Base-by-base conservation (phyloP, 2,329 filamentous ascomycete species). In the Colletotrichum destructivum region DNA sequence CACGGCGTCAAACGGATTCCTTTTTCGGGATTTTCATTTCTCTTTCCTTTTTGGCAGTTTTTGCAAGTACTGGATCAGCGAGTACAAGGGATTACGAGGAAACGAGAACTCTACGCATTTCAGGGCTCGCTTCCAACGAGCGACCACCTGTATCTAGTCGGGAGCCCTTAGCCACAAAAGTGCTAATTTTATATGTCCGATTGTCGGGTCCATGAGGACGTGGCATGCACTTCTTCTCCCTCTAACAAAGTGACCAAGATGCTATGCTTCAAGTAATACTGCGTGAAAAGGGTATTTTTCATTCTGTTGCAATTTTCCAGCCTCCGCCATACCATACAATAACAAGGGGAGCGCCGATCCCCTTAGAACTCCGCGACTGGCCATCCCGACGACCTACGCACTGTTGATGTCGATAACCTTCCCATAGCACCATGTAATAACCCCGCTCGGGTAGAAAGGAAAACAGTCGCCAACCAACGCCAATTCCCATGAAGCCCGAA, bases 61-160 rank as follows among this genome's bases (percentile, higher is more conserved):
- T 40, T 44, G 47, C 61, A 44, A 52, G 59, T 40, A 31, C 54
- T 69, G 59, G 52, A 35, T 49, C 31, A 72, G 65, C 66, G 69
- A 69, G 54, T 40, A 64, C 47, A 60, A 72, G 47, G 47, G 54
- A 54, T 64, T 60, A 64, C 21, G 69, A 69, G 69, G 55, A 71
- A 69, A 72, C 54, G 69, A 72, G 54, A 55, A 54, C 46, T 23
- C 47, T 61, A 44, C 51, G 60, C 69, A 64, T 72, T 72, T 63
- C 47, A 49, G 35, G 66, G 59, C 47, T 23, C 46, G 21, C 57
- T 44, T 31, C 47, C 46, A 16, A 35, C 40, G 38, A 69, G 35
- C 9, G 67, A 38, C 38, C 46, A 46, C n/a, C n/a, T 63, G 55
- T 69, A 49, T 55, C 54, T 61, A 72, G 54, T 66, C 46, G 21